Evolutionary conservation across 345 rosid species (phyloP).

Genomic region (Lenwebbia sp.): DNA sequence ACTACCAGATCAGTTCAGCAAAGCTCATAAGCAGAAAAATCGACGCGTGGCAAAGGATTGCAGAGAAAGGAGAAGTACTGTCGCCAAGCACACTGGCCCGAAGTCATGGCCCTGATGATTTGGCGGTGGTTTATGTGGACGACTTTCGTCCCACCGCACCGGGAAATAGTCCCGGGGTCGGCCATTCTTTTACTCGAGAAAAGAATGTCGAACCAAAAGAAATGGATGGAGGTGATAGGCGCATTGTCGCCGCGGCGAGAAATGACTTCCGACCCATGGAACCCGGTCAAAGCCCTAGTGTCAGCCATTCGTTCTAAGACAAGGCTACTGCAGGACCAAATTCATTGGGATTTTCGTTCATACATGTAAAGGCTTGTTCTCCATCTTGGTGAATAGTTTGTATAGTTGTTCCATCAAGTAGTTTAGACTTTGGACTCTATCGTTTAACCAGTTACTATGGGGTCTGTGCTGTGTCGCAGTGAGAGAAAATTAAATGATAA

Average conservation of each 20-base stretch:
- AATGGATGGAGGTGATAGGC: background rate
- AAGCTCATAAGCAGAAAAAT: background rate
- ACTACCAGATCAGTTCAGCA: background rate
- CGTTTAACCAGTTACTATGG: background rate
- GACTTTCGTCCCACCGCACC: background rate
- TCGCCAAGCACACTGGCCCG: background rate
- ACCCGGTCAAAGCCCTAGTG: conserved; percentile 35
- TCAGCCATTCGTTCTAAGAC: conserved; percentile 11
- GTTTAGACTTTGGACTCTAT: background rate
- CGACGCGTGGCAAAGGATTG: background rate
- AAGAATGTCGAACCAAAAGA: background rate
- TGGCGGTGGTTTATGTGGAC: background rate
- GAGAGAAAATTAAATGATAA: background rate
- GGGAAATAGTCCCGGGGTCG: background rate
- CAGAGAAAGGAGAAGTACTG: background rate
- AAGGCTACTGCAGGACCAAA: background rate
- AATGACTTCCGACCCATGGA: conserved; percentile 19
- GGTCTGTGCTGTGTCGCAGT: background rate
- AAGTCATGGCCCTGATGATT: background rate
- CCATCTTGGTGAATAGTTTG: background rate
- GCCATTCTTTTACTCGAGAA: background rate
- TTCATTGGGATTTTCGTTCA: background rate
- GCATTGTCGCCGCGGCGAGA: background rate
- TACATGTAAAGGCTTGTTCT: background rate
- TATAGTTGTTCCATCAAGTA: background rate